phyloP scores from a whole-genome alignment of 2,329 filamentous ascomycete species.

The Fusarium nematophilum region DNA sequence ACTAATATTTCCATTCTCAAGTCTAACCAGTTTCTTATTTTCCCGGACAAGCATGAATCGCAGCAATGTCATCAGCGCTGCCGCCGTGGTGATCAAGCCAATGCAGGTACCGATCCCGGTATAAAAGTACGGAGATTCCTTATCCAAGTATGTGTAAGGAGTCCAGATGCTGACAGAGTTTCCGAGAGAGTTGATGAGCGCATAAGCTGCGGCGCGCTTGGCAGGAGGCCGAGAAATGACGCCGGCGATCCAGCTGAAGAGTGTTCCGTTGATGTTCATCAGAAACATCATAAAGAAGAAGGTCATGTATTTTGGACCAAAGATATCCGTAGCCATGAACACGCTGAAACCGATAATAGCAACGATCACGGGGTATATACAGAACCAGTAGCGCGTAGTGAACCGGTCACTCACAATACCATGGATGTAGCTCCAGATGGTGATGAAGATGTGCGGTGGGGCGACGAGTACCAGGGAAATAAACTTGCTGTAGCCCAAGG shows the following conservation, averaged over 20 bases:
- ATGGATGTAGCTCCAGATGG: not conserved
- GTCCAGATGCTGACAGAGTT: conserved; percentile 2
- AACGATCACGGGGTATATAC: not conserved
- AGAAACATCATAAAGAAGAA: conserved; percentile 5
- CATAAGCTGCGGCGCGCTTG: not conserved
- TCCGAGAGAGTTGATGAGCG: not conserved
- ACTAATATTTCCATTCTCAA: not conserved
- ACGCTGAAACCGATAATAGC: not conserved
- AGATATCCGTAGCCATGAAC: not conserved
- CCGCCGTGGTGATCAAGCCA: not conserved
- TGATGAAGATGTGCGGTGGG: conserved; percentile 54
- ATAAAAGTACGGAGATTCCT: not conserved
- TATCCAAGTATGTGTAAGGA: not conserved
- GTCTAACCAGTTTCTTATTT: not conserved
- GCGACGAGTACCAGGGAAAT: conserved; percentile 39
- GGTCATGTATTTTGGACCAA: not conserved
- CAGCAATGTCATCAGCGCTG: not conserved
- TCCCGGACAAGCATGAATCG: not conserved
- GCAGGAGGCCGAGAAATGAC: not conserved
- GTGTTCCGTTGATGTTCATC: conserved; percentile 1
- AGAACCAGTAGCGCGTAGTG: not conserved
- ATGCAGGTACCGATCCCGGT: not conserved
- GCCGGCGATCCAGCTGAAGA: not conserved
- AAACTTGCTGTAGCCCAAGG: conserved; percentile 32
- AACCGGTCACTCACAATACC: not conserved